phyloP scores from a whole-genome alignment of 2,329 filamentous ascomycete species.

The Xylaria sp. region DNA sequence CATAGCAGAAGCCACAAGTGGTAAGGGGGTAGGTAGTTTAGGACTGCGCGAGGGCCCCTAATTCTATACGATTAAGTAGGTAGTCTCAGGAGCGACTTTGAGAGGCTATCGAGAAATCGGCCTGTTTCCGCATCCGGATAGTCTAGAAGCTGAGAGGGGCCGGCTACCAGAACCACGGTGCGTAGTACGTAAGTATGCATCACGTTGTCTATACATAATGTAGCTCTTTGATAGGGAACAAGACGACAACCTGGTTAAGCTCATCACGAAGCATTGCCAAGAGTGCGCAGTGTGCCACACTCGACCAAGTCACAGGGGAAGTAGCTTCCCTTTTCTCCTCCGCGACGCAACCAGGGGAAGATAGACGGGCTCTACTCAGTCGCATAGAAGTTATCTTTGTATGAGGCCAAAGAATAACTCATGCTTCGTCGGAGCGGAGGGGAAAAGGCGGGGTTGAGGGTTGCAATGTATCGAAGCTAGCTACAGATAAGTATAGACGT shows the following conservation, averaged over 20 bases:
- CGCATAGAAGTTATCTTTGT: conserved; percentile 15
- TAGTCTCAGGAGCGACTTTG: too few species aligned
- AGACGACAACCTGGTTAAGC: conserved; percentile 12
- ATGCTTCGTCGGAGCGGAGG: not conserved
- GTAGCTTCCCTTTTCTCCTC: conserved; percentile 6
- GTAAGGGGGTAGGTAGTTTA: not conserved
- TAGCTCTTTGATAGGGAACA: not conserved
- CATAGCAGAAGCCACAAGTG: too few species aligned
- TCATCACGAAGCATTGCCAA: conserved; percentile 5
- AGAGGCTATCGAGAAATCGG: too few species aligned
- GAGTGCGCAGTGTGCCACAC: conserved; percentile 2
- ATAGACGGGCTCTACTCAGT: conserved; percentile 6
- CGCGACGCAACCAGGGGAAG: conserved; percentile 10
- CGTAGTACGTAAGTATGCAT: not conserved
- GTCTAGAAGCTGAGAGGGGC: too few species aligned
- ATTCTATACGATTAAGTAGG: too few species aligned
- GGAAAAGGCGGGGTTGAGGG: conserved; percentile 25
- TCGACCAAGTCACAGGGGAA: conserved; percentile 1
- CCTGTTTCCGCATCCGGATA: too few species aligned
- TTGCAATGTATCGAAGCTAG: conserved; percentile 8
- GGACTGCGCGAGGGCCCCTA: not conserved
- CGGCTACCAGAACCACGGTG: too few species aligned
- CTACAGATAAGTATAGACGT: conserved; percentile 6
- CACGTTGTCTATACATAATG: not conserved
- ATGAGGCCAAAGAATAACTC: conserved; percentile 14